phyloP scores from a whole-genome alignment of 495 filamentous ascomycete species.

The Penicillium cosmopolitanum region DNA sequence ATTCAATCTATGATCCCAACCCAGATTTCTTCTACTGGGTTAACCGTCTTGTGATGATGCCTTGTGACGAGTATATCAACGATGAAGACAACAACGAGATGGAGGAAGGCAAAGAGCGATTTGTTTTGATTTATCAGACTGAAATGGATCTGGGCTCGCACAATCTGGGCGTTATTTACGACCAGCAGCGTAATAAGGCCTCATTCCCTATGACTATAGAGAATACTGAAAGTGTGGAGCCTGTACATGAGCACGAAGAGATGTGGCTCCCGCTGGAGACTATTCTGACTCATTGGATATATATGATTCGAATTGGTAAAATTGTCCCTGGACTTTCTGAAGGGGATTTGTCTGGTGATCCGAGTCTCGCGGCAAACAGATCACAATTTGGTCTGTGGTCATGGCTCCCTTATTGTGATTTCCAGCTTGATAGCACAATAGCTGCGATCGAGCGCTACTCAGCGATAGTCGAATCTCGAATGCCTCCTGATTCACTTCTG shows the following conservation, averaged over 20 bases:
- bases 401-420: conserved; percentile 23
- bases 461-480: conserved; percentile 21
- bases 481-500: conserved; percentile 15
- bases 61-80: conserved; percentile 12
- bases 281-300: conserved; percentile 40
- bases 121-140: conserved; percentile 22
- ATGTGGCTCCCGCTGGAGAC: conserved; percentile 45
- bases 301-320: conserved; percentile 34
- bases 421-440: conserved; percentile 23
- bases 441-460: conserved; percentile 22
- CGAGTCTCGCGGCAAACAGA: conserved; percentile 1
- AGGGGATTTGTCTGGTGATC: not conserved
- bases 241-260: conserved; percentile 23
- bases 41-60: conserved; percentile 9
- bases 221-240: conserved; percentile 18
- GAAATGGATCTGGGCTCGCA: conserved; percentile 11
- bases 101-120: conserved; percentile 20
- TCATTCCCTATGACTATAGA: conserved; percentile 17
- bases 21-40: conserved; percentile 32
- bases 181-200: conserved; percentile 20
- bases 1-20: conserved; percentile 22
- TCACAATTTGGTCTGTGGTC: conserved; percentile 18
- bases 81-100: conserved; percentile 12
- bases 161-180: conserved; percentile 25
- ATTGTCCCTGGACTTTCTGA: conserved; percentile 9